Evolutionary conservation across 441 rosid genomes (phyloP).

Genomic region (Gossypium schwendimanii): DNA sequence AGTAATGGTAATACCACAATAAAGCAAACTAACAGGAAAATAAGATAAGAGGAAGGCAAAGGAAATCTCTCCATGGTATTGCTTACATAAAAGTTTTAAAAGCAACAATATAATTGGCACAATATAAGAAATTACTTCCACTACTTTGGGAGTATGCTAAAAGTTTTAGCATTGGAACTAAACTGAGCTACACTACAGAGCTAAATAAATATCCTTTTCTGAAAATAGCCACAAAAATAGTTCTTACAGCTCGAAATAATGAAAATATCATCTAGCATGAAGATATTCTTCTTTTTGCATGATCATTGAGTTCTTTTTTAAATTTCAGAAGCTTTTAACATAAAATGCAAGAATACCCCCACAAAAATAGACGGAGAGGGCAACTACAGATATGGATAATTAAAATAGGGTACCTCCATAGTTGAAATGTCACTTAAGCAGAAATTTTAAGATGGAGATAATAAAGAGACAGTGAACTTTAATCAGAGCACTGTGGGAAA

Average conservation of each 20-base stretch:
- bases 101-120: slow-evolving; percentile 3
- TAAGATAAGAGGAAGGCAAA: neutral
- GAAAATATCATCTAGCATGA: neutral
- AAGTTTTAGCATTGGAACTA: neutral
- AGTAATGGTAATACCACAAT: neutral
- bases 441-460: neutral
- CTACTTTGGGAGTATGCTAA: neutral
- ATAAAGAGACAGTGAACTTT: neutral
- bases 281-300: neutral
- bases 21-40: neutral
- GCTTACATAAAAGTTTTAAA: neutral
- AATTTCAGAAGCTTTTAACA: neutral
- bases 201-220: neutral
- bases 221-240: neutral
- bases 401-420: neutral
- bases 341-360: neutral
- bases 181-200: neutral
- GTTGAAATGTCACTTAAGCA: neutral
- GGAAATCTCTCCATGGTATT: neutral
- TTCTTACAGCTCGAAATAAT: neutral
- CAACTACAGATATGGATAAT: neutral
- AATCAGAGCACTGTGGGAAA: neutral
- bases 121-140: neutral
- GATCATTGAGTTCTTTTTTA: neutral
- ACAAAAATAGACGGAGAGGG: too few relatives aligned